Evolutionary conservation across 139 green algal genomes (phyloP).

Genomic region (Chlamydomonas sphaeroides): DNA sequence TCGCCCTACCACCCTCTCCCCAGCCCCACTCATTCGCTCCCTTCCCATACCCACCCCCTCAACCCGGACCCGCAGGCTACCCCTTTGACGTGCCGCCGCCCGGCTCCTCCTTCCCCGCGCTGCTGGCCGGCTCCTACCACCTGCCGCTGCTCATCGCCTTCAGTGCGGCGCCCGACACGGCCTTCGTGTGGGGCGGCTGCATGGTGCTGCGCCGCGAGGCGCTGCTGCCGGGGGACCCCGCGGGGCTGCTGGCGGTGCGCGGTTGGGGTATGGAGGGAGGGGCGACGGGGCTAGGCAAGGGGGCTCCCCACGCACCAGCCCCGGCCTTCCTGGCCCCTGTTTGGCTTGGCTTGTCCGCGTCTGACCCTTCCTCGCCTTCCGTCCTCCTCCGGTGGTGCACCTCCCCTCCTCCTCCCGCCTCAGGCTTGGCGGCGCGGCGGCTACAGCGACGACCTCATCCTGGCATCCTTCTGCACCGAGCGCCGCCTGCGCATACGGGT

Average conservation of each 20-base stretch:
- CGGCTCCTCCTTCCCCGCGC: conserved; percentile 58
- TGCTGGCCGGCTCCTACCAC: conserved; percentile 79
- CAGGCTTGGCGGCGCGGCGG: conserved; percentile 79
- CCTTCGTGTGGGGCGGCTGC: conserved; percentile 93
- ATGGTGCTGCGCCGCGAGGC: conserved; percentile 80
- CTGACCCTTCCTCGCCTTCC: no score
- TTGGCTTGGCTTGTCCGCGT: no score
- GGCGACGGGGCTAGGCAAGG: no score
- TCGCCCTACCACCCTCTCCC: not conserved
- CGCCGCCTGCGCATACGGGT: conserved; percentile 68
- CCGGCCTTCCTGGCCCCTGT: no score
- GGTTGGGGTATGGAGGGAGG: no score
- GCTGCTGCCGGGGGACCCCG: conserved; percentile 59
- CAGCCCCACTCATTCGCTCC: not conserved
- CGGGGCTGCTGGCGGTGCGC: conserved; percentile 68
- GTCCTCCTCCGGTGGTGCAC: not conserved
- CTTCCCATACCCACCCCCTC: not conserved
- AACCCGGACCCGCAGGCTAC: conserved; percentile 73
- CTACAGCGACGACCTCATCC: conserved; percentile 93
- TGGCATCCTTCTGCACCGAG: conserved; percentile 73
- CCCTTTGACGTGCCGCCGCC: conserved; percentile 84
- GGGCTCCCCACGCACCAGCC: no score
- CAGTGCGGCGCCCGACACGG: conserved; percentile 57
- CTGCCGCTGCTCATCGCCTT: conserved; percentile 87
- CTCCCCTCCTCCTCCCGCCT: not conserved